Evolutionary conservation across 495 filamentous ascomycete species (phyloP), one percentile per base, ranked within the genome.

Genomic region (Massariosphaeria phaeospora): DNA sequence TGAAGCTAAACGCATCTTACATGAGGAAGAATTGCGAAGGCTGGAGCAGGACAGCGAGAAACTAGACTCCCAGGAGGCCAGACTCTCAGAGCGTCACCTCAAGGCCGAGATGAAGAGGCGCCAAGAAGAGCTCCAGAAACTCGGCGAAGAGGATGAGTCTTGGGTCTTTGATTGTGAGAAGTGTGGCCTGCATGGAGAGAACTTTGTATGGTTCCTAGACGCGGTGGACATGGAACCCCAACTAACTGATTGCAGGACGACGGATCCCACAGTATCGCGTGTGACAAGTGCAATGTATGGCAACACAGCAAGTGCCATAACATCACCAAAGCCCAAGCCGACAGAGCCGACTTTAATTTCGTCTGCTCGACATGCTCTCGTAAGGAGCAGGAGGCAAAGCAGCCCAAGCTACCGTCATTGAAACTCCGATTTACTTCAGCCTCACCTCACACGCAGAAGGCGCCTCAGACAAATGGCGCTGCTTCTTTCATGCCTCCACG

Each of bases 201-300:
- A 95, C 58, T 48, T 85, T 60, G 81, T 84, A 70, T 63, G 77
- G 23, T 25, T 27, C 15, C 20, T 17, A 18, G 3, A n/a, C 21
- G 10, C 26, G 15, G 13, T 10, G 30, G 2, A 35, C 15, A 39
- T 52, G 18, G 24, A 27, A 41, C 26, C 54, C n/a, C n/a, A 66
- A 21, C 65, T 67, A 53, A 52, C 29, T 47, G 34, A 11, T 33
- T n/a, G 8, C 42, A 84, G 79, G 91, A 96, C 60, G 93, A 96
- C 62, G 93, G 93, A 41, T 84, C 86, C 1, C 88, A 95, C 67
- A 95, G 87, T 66, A 81, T 98, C 52, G 85, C 90, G n/a, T 98
- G 93, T 67, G 93, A 97, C 63, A 84, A 77, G 42, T 98, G 93
- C 75, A 93, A 86, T 66, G 83, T 95, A 17, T 98, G 93, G 93